A percentile compares a stretch with the other conserved stretches of the same genome.
These are phyloP conservation scores for Venturia nashicola DNA, from an alignment of 2,329 filamentous ascomycete species.

Conservation along the genomic window DNA sequence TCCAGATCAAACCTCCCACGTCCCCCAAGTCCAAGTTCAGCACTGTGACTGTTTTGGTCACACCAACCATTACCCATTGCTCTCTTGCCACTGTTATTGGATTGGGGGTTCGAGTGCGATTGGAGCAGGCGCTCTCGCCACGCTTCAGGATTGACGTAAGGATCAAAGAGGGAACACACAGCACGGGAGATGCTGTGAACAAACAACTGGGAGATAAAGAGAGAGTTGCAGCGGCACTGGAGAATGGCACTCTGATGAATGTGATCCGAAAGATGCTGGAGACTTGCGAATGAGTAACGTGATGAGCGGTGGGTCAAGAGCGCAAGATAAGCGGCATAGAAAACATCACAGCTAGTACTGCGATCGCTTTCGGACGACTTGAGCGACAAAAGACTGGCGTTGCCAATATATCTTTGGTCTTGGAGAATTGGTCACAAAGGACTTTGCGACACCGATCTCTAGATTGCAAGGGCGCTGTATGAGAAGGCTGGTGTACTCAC, in stretches of 20 bases:
- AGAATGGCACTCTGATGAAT: constrained; percentile 81
- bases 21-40: constrained; percentile 50
- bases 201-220: constrained; percentile 97
- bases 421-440: neutral
- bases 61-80: constrained; percentile 94
- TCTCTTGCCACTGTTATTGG: constrained; percentile 94
- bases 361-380: neutral
- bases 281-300: constrained; percentile 51
- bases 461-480: neutral
- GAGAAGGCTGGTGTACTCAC: neutral
- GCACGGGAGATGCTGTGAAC: constrained; percentile 87
- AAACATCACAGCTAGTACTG: neutral
- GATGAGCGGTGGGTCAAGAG: neutral
- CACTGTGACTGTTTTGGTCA: constrained; percentile 77
- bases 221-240: constrained; percentile 82
- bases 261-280: constrained; percentile 90
- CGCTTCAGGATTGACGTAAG: constrained; percentile 85
- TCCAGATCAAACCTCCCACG: constrained; percentile 61
- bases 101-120: constrained; percentile 76
- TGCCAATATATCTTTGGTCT: neutral
- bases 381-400: neutral
- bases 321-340: neutral
- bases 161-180: constrained; percentile 94
- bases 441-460: neutral
- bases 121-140: constrained; percentile 83